phyloP scores from a whole-genome alignment of 2,329 filamentous ascomycete species.

The Tolypocladium album region DNA sequence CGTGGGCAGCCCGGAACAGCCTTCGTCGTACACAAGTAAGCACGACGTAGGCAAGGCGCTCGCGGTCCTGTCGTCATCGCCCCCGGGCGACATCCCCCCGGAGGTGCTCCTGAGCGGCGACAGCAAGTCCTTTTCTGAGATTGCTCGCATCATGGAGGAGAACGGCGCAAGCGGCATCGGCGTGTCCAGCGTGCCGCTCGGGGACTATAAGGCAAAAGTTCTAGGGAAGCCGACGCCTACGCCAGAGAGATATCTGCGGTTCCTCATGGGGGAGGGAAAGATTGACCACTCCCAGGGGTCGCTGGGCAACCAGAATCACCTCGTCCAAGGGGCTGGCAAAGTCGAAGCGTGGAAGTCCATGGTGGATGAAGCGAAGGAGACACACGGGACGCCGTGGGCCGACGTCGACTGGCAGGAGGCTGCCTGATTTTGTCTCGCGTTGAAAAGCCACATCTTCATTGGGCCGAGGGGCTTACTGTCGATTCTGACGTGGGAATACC shows the following conservation, averaged over 20 bases:
- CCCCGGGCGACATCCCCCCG: slow-evolving; percentile 11
- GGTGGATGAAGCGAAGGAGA: slow-evolving; percentile 13
- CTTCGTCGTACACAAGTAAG: slow-evolving; percentile 19
- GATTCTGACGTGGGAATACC: too few relatives aligned
- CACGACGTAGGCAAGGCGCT: slow-evolving; percentile 18
- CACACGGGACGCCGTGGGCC: slow-evolving; percentile 13
- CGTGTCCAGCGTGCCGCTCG: slow-evolving; percentile 11
- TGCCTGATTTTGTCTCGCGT: neutral
- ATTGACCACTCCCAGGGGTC: slow-evolving; percentile 13
- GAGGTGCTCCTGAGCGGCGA: slow-evolving; percentile 16
- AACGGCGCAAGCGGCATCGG: slow-evolving; percentile 12
- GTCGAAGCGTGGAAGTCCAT: slow-evolving; percentile 17
- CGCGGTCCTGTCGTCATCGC: slow-evolving; percentile 12
- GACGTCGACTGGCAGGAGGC: slow-evolving; percentile 2
- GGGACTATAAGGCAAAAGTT: slow-evolving; percentile 13
- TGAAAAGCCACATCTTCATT: neutral
- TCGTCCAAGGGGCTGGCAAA: slow-evolving; percentile 13
- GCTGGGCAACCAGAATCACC: slow-evolving; percentile 15
- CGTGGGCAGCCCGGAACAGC: slow-evolving; percentile 12
- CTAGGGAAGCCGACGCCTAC: slow-evolving; percentile 7
- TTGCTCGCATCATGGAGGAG: slow-evolving; percentile 14
- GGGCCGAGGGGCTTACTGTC: neutral
- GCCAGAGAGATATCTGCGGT: slow-evolving; percentile 17
- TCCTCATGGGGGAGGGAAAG: slow-evolving; percentile 21
- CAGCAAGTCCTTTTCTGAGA: slow-evolving; percentile 11